Conservation (phyloP, 345 rosid genomes). For the Isatis tinctoria region DNA sequence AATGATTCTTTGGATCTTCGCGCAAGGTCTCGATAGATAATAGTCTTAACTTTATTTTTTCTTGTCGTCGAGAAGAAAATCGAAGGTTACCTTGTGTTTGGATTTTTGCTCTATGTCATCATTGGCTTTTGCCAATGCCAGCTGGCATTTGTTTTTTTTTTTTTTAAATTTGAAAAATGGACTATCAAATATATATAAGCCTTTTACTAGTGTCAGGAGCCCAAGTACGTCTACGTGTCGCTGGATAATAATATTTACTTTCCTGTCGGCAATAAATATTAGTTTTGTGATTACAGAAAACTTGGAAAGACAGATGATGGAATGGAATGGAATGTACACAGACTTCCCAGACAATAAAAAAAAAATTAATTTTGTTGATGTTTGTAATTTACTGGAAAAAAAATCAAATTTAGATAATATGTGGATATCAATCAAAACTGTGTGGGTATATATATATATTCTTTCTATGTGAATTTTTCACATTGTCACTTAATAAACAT, state of each 20-base stretch:
- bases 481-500: too few relatives aligned
- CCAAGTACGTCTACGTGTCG: not conserved
- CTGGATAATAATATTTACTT: not conserved
- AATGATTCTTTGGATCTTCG: not conserved
- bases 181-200: not conserved
- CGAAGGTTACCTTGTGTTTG: not conserved
- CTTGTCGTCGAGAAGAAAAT: not conserved
- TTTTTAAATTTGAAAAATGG: not conserved
- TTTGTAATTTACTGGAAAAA: not conserved
- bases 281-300: too few relatives aligned
- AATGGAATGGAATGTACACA: not conserved
- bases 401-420: not conserved
- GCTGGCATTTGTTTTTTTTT: not conserved
- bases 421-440: not conserved
- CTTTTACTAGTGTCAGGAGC: not conserved
- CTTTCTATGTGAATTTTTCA: too few relatives aligned
- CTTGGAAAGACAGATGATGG: too few relatives aligned
- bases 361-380: not conserved
- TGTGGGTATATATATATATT: not conserved
- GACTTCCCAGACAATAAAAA: not conserved
- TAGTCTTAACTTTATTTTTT: not conserved
- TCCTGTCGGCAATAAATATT: slow-evolving; percentile 6
- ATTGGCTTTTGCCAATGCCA: not conserved
- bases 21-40: not conserved
- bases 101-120: not conserved